phyloP scores from a whole-genome alignment of 768 basidiomycete species.

The Pulveroboletus sp. region DNA sequence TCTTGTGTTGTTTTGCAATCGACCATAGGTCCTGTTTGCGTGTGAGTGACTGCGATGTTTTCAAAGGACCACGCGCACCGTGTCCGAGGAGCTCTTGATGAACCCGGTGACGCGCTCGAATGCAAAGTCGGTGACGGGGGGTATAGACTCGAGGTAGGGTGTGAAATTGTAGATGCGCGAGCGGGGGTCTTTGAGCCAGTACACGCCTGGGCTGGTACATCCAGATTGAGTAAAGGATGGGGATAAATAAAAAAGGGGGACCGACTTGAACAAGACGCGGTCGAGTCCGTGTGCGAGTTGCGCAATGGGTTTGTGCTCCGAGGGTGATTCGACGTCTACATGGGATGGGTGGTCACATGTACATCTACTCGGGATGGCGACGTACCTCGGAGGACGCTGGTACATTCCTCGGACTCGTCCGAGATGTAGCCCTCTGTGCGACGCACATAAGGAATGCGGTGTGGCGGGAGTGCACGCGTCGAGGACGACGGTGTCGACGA shows the following conservation, averaged over 20 bases:
- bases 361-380: neutral
- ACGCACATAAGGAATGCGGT: constrained; percentile 24
- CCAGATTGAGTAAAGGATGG: no score
- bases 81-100: constrained; percentile 73
- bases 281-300: constrained; percentile 64
- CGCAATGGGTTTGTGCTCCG: constrained; percentile 55
- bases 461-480: constrained; percentile 17
- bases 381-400: constrained; percentile 19
- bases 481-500: constrained; percentile 1
- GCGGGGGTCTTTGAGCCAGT: constrained; percentile 85
- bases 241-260: neutral
- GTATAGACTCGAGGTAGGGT: constrained; percentile 67
- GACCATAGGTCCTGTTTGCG: constrained; percentile 55
- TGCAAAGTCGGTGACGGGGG: constrained; percentile 78
- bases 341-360: no score
- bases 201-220: constrained; percentile 71
- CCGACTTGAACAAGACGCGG: constrained; percentile 75
- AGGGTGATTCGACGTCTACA: constrained; percentile 44
- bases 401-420: neutral
- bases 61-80: constrained; percentile 39
- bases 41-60: neutral
- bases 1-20: constrained; percentile 57
- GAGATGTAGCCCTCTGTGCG: constrained; percentile 26
- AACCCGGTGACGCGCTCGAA: constrained; percentile 77
- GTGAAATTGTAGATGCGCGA: constrained; percentile 86